phyloP scores from a whole-genome alignment of 176 grass and related monocot genomes.

The Carex parvula region DNA sequence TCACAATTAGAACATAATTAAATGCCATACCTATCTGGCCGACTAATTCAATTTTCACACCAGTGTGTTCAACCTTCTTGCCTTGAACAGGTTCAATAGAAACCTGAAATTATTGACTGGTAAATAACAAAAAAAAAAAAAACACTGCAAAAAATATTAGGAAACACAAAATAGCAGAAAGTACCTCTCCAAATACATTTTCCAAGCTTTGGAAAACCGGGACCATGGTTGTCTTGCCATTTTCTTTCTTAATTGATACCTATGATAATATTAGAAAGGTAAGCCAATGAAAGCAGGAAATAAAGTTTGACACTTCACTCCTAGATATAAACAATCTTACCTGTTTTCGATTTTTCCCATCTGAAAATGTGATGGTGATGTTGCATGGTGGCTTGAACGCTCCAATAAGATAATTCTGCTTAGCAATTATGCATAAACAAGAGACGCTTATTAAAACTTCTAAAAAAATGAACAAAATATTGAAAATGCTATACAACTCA shows the following conservation, averaged over 20 bases:
- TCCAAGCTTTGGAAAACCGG: slow-evolving; percentile 79
- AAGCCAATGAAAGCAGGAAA: slow-evolving; percentile 9
- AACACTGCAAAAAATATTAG: slow-evolving; percentile 4
- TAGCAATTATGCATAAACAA: background rate
- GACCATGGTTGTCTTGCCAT: slow-evolving; percentile 59
- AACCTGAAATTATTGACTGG: slow-evolving; percentile 45
- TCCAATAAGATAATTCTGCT: slow-evolving; percentile 78
- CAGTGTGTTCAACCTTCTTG: slow-evolving; percentile 80
- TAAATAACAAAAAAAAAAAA: background rate
- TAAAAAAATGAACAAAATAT: background rate
- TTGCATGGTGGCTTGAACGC: slow-evolving; percentile 82
- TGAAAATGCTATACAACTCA: background rate
- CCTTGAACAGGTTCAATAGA: slow-evolving; percentile 71
- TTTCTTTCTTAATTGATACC: slow-evolving; percentile 73
- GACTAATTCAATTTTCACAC: slow-evolving; percentile 83
- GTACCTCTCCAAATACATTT: slow-evolving; percentile 66
- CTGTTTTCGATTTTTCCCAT: slow-evolving; percentile 64
- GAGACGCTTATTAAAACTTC: slow-evolving; percentile 2
- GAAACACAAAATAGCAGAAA: background rate
- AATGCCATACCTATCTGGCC: slow-evolving; percentile 72
- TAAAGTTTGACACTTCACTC: background rate
- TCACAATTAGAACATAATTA: background rate
- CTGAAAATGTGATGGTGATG: slow-evolving; percentile 58
- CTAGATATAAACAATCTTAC: slow-evolving; percentile 32
- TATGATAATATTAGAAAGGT: slow-evolving; percentile 24